phyloP scores from a whole-genome alignment of 73 alveolate species.

The Paramecium bursaria region DNA sequence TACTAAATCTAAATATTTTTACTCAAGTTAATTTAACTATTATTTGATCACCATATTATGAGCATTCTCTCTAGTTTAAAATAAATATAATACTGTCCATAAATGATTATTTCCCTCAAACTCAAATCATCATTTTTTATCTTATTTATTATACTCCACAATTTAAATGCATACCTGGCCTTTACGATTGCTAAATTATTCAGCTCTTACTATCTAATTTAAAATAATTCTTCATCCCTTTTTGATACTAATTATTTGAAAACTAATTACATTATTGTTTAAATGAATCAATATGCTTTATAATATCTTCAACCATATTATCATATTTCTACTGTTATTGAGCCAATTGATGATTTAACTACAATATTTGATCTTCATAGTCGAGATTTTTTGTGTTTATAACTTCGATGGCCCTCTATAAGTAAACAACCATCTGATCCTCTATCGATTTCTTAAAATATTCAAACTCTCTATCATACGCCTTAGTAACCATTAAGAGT shows the following conservation, averaged over 20 bases:
- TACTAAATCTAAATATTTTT: constrained; percentile 1
- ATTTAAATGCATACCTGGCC: background rate
- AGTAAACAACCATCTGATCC: constrained; percentile 44
- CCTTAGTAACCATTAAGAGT: constrained; percentile 63
- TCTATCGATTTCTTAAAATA: constrained; percentile 57
- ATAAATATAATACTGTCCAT: constrained; percentile 38
- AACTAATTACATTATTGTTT: constrained; percentile 6
- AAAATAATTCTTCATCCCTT: background rate
- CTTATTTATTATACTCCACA: constrained; percentile 26
- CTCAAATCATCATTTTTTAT: background rate
- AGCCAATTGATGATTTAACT: background rate
- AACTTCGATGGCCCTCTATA: constrained; percentile 23
- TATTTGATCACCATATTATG: background rate
- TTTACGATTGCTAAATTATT: background rate
- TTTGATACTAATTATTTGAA: background rate
- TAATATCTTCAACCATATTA: background rate
- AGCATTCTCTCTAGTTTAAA: constrained; percentile 35
- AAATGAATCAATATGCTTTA: background rate
- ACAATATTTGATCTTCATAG: constrained; percentile 10
- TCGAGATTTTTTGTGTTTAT: background rate
- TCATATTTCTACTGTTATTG: background rate
- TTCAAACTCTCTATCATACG: constrained; percentile 66
- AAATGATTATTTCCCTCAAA: background rate
- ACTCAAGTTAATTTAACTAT: constrained; percentile 15
- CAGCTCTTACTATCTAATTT: background rate